Evolutionary conservation across 2,329 filamentous ascomycete species (phyloP), one percentile per base, ranked within the genome.

Genomic region (Hypoxylon sp.): DNA sequence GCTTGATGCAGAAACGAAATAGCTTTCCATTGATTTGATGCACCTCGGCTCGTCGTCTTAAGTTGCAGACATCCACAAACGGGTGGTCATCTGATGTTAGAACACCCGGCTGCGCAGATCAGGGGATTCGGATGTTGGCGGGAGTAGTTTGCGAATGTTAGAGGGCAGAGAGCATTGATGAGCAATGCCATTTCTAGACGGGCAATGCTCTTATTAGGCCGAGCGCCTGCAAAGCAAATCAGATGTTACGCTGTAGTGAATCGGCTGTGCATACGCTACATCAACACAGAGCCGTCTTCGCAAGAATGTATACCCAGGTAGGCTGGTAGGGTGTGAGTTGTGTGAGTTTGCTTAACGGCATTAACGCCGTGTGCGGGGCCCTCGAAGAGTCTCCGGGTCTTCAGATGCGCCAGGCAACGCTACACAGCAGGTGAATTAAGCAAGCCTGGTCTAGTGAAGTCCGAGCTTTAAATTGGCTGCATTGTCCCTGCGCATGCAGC

Each of bases 81-180:
- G 25, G 65, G 62, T 38, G 23, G 30, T 58, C 58, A 41, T 67
- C 67, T 64, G 63, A 70, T 71, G 51, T 58, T 19, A 46, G 61
- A 32, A 57, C 52, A 53, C 52, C 59, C 68, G 68, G 68, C 60
- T 64, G 57, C 60, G 68, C 45, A 74, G 75, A 77, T 76, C 75
- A 76, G 69, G 74, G 70, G 73, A 75, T 58, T 68, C 73, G 73
- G 74, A 74, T 72, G 66, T 63, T 70, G 63, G 66, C 68, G 64
- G 70, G 56, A 72, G 50, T 62, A 62, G 63, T 63, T 68, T 65
- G 67, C 67, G 68, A 68, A 65, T 67, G 72, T 72, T 59, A 69
- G 60, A 62, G 50, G 57, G 62, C 21, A 71, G 57, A 68, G 23
- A 63, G 68, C 65, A 65, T 64, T 72, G 56, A 67, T 51, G 59